Evolutionary conservation across 139 green algal genomes (phyloP).

Genomic region (Trebouxia sp.): DNA sequence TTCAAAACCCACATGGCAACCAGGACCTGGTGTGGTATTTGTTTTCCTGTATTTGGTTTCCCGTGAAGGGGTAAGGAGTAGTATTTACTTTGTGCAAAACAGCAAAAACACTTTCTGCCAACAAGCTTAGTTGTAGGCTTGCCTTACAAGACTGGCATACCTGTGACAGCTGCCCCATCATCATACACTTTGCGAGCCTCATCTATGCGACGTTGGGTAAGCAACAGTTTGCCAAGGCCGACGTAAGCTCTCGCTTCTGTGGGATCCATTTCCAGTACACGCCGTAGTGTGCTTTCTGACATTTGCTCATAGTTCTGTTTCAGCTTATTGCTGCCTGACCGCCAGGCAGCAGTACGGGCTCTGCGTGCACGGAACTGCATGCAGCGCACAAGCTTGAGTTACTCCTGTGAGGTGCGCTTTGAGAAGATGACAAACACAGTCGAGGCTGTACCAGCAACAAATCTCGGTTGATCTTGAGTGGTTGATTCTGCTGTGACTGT

Average conservation of each 20-base stretch:
- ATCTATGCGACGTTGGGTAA: conserved; percentile 71
- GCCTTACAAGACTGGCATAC: too few relatives aligned
- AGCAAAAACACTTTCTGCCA: too few relatives aligned
- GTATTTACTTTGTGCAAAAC: too few relatives aligned
- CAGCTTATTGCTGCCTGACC: conserved; percentile 29
- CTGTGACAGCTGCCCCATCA: conserved; percentile 77
- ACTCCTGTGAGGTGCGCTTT: too few relatives aligned
- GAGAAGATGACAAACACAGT: too few relatives aligned
- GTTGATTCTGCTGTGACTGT: conserved; percentile 30
- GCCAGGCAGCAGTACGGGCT: conserved; percentile 44
- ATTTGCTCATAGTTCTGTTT: conserved; percentile 44
- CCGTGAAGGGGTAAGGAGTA: too few relatives aligned
- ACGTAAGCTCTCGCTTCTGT: conserved; percentile 91
- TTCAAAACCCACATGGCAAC: too few relatives aligned
- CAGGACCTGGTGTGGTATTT: too few relatives aligned
- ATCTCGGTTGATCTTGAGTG: conserved; percentile 86
- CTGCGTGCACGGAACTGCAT: conserved; percentile 71
- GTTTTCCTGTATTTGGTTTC: too few relatives aligned
- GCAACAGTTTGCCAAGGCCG: conserved; percentile 80
- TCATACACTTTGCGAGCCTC: conserved; percentile 90
- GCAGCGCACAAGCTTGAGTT: conserved; percentile 12
- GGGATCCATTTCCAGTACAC: conserved; percentile 69
- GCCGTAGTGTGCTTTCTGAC: conserved; percentile 61
- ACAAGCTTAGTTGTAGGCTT: too few relatives aligned
- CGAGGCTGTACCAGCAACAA: conserved; percentile 59